Conservation (phyloP, 306 rosid species). For the Crataegus laevigata region DNA sequence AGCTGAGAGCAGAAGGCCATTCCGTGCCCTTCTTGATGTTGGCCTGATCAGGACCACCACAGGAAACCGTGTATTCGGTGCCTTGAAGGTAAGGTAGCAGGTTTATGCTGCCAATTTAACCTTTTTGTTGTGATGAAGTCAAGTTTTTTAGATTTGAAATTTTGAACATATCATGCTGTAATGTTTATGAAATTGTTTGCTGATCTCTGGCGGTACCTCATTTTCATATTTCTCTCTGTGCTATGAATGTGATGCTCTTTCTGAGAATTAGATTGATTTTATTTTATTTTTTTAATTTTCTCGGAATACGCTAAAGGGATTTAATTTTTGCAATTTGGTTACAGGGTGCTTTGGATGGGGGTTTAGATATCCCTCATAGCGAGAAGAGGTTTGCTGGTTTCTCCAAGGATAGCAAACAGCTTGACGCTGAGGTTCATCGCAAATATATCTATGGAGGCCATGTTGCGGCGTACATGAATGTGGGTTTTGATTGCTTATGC, state of each 20-base stretch:
- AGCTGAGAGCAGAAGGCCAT: conserved; percentile 81
- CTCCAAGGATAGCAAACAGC: conserved; percentile 56
- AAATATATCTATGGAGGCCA: conserved; percentile 76
- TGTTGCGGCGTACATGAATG: conserved; percentile 35
- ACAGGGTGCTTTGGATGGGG: conserved; percentile 92
- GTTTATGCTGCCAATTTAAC: not conserved
- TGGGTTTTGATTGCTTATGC: no score
- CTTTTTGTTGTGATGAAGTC: not conserved
- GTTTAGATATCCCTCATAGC: conserved; percentile 82
- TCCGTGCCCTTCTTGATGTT: conserved; percentile 95
- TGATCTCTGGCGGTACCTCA: not conserved
- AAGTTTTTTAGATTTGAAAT: not conserved
- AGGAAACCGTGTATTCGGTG: conserved; percentile 85
- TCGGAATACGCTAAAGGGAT: no score
- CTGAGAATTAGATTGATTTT: no score
- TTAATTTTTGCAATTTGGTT: not conserved
- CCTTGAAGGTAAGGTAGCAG: conserved; percentile 49
- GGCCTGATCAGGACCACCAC: conserved; percentile 82
- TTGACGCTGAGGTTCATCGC: conserved; percentile 76
- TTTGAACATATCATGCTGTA: no score
- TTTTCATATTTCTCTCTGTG: not conserved
- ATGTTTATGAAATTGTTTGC: no score
- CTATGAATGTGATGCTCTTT: no score
- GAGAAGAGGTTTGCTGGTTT: conserved; percentile 91
- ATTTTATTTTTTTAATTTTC: no score